Conservation (phyloP, 768 basidiomycete species). For the Hydnomerulius pinastri region DNA sequence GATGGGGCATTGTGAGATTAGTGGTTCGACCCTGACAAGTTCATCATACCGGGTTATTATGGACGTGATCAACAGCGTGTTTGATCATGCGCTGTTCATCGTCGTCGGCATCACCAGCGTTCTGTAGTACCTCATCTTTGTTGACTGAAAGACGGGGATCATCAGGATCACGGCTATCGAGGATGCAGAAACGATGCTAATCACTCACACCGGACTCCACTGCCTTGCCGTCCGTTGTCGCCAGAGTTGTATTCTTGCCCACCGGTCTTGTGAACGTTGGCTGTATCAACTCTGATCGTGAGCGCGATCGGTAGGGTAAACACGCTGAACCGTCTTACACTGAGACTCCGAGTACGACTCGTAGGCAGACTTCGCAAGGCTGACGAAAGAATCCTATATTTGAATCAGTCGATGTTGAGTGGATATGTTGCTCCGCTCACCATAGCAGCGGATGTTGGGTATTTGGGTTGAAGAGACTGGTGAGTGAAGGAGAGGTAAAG, state of each 20-base stretch:
- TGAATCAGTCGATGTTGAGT: not conserved
- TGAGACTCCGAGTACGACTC: constrained; percentile 6
- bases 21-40: not conserved
- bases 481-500: not conserved
- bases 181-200: constrained; percentile 4
- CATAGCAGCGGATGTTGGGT: constrained; percentile 18
- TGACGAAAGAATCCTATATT: constrained; percentile 63
- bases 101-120: constrained; percentile 37
- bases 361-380: constrained; percentile 67
- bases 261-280: constrained; percentile 55
- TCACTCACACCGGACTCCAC: constrained; percentile 26
- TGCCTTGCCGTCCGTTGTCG: constrained; percentile 39
- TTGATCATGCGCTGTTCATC: constrained; percentile 8
- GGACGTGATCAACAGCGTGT: constrained; percentile 24
- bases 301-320: constrained; percentile 11
- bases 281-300: constrained; percentile 28
- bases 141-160: constrained; percentile 47
- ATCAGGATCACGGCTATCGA: constrained; percentile 8
- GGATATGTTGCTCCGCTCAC: constrained; percentile 12
- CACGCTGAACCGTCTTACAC: constrained; percentile 4
- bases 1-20: not conserved
- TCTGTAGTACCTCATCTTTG: constrained; percentile 58
- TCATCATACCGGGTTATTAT: constrained; percentile 17
- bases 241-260: constrained; percentile 65
- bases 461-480: constrained; percentile 4